A percentile compares a stretch with the other conserved stretches of the same genome.
These are phyloP conservation scores for Stipa capillata DNA, from an alignment of 176 grass and related monocot genomes.

Conservation along the genomic window DNA sequence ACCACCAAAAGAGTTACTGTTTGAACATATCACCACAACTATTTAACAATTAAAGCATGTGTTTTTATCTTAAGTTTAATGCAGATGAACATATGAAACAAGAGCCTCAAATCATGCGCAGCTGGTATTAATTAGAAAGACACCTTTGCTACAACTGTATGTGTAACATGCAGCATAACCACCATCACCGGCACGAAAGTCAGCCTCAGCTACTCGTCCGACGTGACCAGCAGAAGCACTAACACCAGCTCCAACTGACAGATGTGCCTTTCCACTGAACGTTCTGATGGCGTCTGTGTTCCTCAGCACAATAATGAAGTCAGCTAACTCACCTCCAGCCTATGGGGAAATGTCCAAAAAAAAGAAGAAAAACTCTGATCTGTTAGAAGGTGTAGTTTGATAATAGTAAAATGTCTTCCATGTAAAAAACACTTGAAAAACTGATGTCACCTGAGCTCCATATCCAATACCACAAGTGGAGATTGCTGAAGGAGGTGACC, in stretches of 20 bases:
- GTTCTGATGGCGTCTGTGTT: conserved; percentile 78
- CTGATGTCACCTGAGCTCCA: conserved; percentile 61
- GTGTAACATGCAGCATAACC: conserved; percentile 81
- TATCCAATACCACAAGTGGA: conserved; percentile 73
- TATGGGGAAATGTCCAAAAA: conserved; percentile 21
- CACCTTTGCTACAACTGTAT: conserved; percentile 93
- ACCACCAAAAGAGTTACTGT: neutral
- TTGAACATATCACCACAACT: neutral
- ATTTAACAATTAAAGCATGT: neutral
- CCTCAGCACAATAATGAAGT: conserved; percentile 83
- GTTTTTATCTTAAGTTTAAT: neutral
- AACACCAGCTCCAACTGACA: conserved; percentile 77
- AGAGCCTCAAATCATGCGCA: neutral
- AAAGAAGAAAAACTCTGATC: conserved; percentile 1
- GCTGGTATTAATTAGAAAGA: neutral
- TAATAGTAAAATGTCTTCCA: neutral
- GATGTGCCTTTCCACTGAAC: conserved; percentile 69
- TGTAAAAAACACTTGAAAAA: conserved; percentile 19
- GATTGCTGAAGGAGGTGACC: no score
- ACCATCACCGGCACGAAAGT: conserved; percentile 67
- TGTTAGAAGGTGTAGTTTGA: neutral
- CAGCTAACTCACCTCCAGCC: conserved; percentile 85
- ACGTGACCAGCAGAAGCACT: conserved; percentile 56
- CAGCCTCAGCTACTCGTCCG: conserved; percentile 75
- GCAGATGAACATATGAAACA: neutral